Conservation (phyloP, 352 stramenopile species). For the Globisporangium spinosum region DNA sequence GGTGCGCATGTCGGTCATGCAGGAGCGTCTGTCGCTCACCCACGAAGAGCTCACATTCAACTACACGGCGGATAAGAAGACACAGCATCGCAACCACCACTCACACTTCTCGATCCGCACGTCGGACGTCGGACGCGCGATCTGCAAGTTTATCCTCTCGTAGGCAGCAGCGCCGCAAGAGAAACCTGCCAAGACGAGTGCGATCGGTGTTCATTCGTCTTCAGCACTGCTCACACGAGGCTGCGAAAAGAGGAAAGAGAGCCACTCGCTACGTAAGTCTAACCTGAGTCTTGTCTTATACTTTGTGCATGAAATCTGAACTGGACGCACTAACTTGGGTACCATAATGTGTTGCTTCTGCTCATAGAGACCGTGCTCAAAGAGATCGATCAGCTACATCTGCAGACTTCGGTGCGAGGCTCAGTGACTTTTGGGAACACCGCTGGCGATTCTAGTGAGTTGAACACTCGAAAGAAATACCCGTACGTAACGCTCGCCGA, state of each 20-base stretch:
- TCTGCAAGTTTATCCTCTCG: constrained; percentile 42
- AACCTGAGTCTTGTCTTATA: neutral
- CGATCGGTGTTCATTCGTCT: neutral
- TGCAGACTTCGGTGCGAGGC: constrained; percentile 16
- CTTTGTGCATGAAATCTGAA: neutral
- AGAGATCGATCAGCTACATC: constrained; percentile 46
- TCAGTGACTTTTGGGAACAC: neutral
- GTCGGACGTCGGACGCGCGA: constrained; percentile 37
- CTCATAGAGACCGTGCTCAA: constrained; percentile 40
- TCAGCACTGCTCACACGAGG: neutral
- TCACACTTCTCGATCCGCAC: constrained; percentile 13
- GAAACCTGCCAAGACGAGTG: neutral
- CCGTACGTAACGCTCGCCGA: constrained; percentile 48
- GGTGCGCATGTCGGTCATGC: constrained; percentile 38
- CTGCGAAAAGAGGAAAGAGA: neutral
- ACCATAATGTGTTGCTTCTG: neutral
- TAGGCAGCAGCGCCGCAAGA: constrained; percentile 21
- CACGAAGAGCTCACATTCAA: constrained; percentile 26
- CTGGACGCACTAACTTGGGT: neutral
- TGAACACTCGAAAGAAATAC: constrained; percentile 29
- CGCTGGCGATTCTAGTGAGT: neutral
- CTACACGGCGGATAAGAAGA: constrained; percentile 14
- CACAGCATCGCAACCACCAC: neutral
- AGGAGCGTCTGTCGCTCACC: constrained; percentile 47
- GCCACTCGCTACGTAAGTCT: constrained; percentile 18